Percentiles rank a stretch among this genome's conserved stretches.
These are phyloP conservation scores for Diplodia corticola DNA, from an alignment of 2,329 filamentous ascomycete genomes.

Conservation along the genomic window DNA sequence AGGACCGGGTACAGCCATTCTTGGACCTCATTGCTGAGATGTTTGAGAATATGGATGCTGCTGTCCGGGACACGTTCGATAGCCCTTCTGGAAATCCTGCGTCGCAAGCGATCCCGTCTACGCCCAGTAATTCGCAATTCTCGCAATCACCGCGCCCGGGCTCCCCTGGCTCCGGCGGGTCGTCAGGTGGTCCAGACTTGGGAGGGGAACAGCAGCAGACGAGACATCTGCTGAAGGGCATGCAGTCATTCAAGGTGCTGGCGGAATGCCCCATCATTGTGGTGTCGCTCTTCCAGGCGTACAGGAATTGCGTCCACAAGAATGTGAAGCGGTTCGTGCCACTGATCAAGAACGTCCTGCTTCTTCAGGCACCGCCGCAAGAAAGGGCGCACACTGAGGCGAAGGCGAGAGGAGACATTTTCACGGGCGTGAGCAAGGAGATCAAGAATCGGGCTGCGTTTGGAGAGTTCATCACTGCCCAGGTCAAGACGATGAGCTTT, in stretches of 20 bases:
- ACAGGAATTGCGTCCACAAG: conserved; percentile 72
- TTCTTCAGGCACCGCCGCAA: conserved; percentile 89
- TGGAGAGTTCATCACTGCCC: conserved; percentile 94
- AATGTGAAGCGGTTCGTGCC: conserved; percentile 94
- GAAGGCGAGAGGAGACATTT: conserved; percentile 73
- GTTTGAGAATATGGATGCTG: conserved; percentile 91
- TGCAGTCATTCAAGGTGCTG: conserved; percentile 98
- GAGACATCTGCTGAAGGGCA: conserved; percentile 81
- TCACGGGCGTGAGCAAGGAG: conserved; percentile 87
- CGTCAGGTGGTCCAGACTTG: conserved; percentile 69
- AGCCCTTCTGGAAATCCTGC: conserved; percentile 51
- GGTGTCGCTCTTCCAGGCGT: conserved; percentile 95
- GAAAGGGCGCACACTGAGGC: conserved; percentile 89
- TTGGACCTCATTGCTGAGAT: conserved; percentile 90
- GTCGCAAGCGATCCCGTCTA: conserved; percentile 62
- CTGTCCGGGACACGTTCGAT: conserved; percentile 94
- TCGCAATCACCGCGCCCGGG: conserved; percentile 88
- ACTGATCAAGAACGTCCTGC: conserved; percentile 84
- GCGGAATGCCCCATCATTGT: conserved; percentile 98
- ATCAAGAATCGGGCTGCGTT: conserved; percentile 94
- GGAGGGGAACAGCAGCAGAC: conserved; percentile 79
- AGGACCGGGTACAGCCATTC: conserved; percentile 83
- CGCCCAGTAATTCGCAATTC: conserved; percentile 61
- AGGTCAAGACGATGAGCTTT: conserved; percentile 99
- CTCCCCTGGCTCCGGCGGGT: conserved; percentile 82